phyloP scores from a whole-genome alignment of 345 rosid species.

The Cardiospermum halicacabum region DNA sequence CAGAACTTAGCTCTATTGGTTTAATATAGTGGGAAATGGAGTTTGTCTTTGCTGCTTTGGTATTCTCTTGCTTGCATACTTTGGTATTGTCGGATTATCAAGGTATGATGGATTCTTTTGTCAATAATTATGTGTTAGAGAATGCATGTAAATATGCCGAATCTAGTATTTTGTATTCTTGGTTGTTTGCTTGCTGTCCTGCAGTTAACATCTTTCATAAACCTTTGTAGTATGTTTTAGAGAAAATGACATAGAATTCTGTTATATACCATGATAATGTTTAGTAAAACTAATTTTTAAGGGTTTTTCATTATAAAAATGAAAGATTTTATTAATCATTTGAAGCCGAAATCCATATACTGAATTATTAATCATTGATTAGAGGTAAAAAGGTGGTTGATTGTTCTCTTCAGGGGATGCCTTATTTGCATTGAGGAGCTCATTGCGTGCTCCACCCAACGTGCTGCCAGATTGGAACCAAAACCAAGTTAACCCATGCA shows the following conservation, averaged over 20 bases:
- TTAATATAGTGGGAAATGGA: constrained; percentile 52
- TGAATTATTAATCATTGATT: constrained; percentile 16
- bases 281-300: not conserved
- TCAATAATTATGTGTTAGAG: not conserved
- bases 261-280: not conserved
- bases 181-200: not conserved
- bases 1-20: constrained; percentile 20
- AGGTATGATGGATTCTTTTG: constrained; percentile 42
- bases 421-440: constrained; percentile 42
- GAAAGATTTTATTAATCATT: constrained; percentile 1
- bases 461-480: constrained; percentile 80
- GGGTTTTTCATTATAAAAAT: no score
- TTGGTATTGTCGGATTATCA: constrained; percentile 58
- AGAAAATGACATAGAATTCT: not conserved
- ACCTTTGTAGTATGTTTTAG: not conserved
- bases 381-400: constrained; percentile 20
- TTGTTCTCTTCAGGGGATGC: constrained; percentile 64
- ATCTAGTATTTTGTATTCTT: constrained; percentile 1
- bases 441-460: constrained; percentile 41
- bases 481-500: constrained; percentile 84
- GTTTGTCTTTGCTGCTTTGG: constrained; percentile 33
- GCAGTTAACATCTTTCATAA: not conserved
- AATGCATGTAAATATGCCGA: not conserved
- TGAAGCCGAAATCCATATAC: not conserved
- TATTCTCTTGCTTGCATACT: constrained; percentile 46